These are phyloP conservation scores for Pseudogymnoascus sp. DNA, from an alignment of 2,329 filamentous ascomycete genomes.

Conservation along the genomic window DNA sequence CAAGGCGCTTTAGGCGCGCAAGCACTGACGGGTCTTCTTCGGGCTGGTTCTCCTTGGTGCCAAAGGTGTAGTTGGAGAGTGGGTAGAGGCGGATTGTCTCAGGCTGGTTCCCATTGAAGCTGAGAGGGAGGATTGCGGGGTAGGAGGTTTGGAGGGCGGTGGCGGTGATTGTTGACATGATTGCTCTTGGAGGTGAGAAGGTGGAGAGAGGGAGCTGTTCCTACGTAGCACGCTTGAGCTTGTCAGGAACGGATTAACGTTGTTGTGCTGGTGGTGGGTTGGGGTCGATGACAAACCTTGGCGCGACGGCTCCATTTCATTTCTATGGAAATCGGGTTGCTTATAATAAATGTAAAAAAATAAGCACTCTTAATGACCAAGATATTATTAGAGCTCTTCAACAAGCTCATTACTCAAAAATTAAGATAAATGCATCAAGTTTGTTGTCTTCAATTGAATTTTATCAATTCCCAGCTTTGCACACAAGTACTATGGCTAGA, in stretches of 20 bases:
- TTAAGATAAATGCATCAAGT: neutral
- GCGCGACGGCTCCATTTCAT: neutral
- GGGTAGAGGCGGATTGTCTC: conserved; percentile 86
- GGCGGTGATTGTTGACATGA: conserved; percentile 80
- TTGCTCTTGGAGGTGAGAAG: conserved; percentile 19
- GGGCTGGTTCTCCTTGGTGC: conserved; percentile 95
- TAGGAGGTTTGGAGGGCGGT: conserved; percentile 70
- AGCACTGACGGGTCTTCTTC: conserved; percentile 96
- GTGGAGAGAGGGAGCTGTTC: conserved; percentile 4
- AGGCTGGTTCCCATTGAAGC: conserved; percentile 86
- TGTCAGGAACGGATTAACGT: conserved; percentile 10
- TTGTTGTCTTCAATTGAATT: neutral
- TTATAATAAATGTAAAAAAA: neutral
- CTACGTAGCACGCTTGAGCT: conserved; percentile 4
- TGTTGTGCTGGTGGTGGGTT: neutral
- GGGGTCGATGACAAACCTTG: neutral
- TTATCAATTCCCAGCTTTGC: neutral
- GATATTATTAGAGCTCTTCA: neutral
- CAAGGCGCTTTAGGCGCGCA: conserved; percentile 84
- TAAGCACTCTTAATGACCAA: neutral
- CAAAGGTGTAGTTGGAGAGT: conserved; percentile 97
- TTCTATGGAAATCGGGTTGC: neutral
- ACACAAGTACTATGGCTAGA: neutral
- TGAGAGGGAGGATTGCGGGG: conserved; percentile 70
- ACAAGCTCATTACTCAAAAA: neutral